phyloP scores from a whole-genome alignment of 768 basidiomycete genomes.

The Boletus sensibilis region DNA sequence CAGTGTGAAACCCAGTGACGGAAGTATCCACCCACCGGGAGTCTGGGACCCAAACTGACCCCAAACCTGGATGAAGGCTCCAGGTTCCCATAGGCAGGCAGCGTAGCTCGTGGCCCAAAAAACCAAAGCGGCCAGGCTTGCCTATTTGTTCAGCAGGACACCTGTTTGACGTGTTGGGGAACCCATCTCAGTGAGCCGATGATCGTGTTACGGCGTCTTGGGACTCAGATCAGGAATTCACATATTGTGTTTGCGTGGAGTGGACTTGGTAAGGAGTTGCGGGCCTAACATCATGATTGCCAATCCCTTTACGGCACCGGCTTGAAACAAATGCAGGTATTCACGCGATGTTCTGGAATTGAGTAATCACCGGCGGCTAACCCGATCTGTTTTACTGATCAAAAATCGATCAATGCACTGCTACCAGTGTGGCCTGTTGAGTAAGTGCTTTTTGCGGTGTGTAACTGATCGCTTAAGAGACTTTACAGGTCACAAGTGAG shows the following conservation, averaged over 20 bases:
- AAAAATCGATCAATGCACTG: constrained; percentile 32
- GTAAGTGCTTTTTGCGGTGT: constrained; percentile 29
- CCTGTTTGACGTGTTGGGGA: constrained; percentile 19
- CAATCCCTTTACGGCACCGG: constrained; percentile 35
- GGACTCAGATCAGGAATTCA: constrained; percentile 10
- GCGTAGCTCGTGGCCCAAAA: constrained; percentile 10
- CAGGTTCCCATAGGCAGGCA: constrained; percentile 14
- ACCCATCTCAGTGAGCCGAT: constrained; percentile 16
- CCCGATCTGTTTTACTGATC: constrained; percentile 28
- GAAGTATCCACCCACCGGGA: constrained; percentile 13
- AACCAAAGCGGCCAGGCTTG: constrained; percentile 6
- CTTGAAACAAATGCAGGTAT: constrained; percentile 27
- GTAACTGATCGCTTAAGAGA: constrained; percentile 31
- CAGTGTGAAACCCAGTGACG: constrained; percentile 31
- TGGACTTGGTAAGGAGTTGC: constrained; percentile 10
- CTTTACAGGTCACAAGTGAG: constrained; percentile 31
- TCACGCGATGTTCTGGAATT: constrained; percentile 25
- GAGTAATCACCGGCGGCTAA: constrained; percentile 35
- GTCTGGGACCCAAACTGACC: constrained; percentile 8
- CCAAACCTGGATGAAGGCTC: constrained; percentile 6
- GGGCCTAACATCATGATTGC: constrained; percentile 29
- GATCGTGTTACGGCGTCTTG: constrained; percentile 20
- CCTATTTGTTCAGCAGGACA: constrained; percentile 1
- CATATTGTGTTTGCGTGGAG: constrained; percentile 10
- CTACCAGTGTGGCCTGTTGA: constrained; percentile 26